Conservation (phyloP, 345 rosid species). For the Lepidium aucheri region DNA sequence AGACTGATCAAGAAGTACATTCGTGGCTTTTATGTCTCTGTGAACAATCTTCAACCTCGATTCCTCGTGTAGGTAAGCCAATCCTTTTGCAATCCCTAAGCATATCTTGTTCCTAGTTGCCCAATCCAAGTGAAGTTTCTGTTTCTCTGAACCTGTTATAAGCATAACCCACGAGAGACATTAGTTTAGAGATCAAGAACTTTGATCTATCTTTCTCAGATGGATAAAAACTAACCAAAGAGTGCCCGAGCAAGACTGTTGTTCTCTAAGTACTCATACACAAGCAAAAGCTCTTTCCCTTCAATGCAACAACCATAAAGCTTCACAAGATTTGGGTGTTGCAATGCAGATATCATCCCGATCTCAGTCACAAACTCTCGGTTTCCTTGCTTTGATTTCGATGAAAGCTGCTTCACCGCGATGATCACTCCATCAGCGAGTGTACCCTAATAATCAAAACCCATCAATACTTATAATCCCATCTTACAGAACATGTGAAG, state of each 20-base stretch:
- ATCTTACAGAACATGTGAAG: neutral
- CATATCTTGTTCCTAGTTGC: constrained; percentile 53
- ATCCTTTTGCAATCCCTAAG: constrained; percentile 60
- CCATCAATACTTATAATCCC: neutral
- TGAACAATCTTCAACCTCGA: constrained; percentile 61
- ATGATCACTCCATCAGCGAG: constrained; percentile 39
- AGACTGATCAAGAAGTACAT: constrained; percentile 52
- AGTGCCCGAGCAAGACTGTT: constrained; percentile 58
- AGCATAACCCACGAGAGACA: neutral
- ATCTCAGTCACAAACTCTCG: constrained; percentile 57
- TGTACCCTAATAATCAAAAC: constrained; percentile 33
- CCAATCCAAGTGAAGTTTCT: constrained; percentile 48
- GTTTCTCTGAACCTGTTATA: constrained; percentile 34
- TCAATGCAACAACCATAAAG: too few species aligned
- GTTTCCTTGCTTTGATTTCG: constrained; percentile 65
- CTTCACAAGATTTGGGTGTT: constrained; percentile 47
- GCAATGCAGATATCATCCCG: constrained; percentile 52
- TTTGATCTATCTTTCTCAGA: neutral
- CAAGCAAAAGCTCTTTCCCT: too few species aligned
- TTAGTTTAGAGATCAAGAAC: neutral
- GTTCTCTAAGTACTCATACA: constrained; percentile 62
- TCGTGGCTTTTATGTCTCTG: constrained; percentile 65
- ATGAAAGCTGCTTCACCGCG: constrained; percentile 62
- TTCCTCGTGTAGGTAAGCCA: constrained; percentile 64
- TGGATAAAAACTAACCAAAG: constrained; percentile 37